phyloP scores from a whole-genome alignment of 208 protist genomes.

The Leishmania lainsoni region DNA sequence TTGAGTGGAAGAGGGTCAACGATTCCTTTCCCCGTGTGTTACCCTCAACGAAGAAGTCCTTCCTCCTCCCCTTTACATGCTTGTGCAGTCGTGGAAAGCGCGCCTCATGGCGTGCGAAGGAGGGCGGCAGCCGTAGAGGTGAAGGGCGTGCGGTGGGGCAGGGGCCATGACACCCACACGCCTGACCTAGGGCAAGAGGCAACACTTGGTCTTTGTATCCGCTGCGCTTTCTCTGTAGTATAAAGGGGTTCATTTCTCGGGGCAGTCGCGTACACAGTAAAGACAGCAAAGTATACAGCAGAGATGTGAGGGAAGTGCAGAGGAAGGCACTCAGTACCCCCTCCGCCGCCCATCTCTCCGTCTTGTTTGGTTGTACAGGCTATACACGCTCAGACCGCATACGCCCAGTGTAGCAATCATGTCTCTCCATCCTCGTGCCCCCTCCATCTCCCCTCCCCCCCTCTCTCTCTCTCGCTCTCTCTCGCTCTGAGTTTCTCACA shows the following conservation, averaged over 20 bases:
- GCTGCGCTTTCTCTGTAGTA: background rate
- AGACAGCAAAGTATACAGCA: background rate
- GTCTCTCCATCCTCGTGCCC: slow-evolving; percentile 1
- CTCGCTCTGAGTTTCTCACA: slow-evolving; percentile 16
- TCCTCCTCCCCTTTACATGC: background rate
- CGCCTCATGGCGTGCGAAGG: background rate
- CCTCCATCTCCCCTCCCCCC: too few relatives aligned
- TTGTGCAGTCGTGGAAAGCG: background rate
- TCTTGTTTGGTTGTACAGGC: background rate
- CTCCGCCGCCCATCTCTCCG: background rate
- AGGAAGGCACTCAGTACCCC: background rate
- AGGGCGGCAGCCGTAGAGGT: background rate
- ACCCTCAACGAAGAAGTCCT: background rate
- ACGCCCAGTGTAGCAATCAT: background rate
- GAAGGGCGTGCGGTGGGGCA: background rate
- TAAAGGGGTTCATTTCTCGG: background rate
- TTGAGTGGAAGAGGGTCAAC: background rate
- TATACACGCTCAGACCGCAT: background rate
- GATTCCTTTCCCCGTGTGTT: background rate
- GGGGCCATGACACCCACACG: background rate
- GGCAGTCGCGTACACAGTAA: background rate
- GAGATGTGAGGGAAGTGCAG: background rate
- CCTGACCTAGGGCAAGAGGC: background rate
- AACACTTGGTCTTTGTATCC: background rate
- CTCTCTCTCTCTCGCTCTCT: slow-evolving; percentile 13